Conservation (phyloP, 2,329 filamentous ascomycete species). For the Clarireedia paspali region DNA sequence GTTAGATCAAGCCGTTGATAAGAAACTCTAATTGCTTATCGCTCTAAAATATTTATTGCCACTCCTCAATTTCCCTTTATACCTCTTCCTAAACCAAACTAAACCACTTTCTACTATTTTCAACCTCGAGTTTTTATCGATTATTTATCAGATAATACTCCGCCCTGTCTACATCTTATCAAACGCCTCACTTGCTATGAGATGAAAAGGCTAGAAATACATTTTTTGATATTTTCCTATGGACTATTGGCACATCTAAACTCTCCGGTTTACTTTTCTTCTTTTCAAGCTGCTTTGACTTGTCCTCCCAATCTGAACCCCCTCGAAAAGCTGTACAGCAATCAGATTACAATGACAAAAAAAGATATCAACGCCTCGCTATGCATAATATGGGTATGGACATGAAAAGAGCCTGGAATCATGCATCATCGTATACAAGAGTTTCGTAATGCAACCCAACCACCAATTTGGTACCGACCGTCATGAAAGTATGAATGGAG, state of each 20-base stretch:
- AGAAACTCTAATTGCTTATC: slow-evolving; percentile 3
- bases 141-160: background rate
- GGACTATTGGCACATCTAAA: background rate
- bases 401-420: slow-evolving; percentile 11
- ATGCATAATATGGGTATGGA: slow-evolving; percentile 21
- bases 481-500: background rate
- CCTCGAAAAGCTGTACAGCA: background rate
- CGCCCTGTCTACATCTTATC: background rate
- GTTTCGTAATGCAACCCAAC: slow-evolving; percentile 5
- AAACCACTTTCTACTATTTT: background rate
- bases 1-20: background rate
- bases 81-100: background rate
- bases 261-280: background rate
- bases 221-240: background rate
- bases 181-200: too few species aligned
- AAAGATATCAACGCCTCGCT: slow-evolving; percentile 20
- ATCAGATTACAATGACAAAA: slow-evolving; percentile 6
- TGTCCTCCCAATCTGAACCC: background rate
- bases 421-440: slow-evolving; percentile 16
- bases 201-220: background rate
- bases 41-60: background rate
- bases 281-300: background rate
- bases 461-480: background rate
- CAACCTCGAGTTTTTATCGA: background rate
- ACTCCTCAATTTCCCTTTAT: background rate